phyloP scores from a whole-genome alignment of 805 yeast genomes.

The Metschnikowia orientalis region DNA sequence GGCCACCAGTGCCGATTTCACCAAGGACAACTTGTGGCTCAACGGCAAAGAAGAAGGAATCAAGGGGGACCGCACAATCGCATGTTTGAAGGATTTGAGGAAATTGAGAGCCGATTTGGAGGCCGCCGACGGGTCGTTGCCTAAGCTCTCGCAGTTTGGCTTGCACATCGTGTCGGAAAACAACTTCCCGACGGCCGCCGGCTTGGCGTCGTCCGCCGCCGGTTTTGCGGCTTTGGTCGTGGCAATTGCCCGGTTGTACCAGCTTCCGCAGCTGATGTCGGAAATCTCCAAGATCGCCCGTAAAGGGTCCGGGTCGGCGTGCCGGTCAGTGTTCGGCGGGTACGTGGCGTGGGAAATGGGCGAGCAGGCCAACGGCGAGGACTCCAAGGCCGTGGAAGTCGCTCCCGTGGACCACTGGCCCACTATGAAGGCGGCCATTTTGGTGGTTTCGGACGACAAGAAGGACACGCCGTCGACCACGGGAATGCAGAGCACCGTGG shows the following conservation, averaged over 20 bases:
- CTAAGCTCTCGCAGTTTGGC: slow-evolving; percentile 58
- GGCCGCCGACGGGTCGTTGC: slow-evolving; percentile 45
- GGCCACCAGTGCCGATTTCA: slow-evolving; percentile 54
- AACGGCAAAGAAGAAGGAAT: slow-evolving; percentile 81
- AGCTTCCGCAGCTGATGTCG: slow-evolving; percentile 78
- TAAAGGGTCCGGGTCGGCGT: slow-evolving; percentile 98
- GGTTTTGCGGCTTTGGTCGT: slow-evolving; percentile 95
- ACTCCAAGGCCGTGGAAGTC: slow-evolving; percentile 89
- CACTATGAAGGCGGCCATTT: slow-evolving; percentile 78
- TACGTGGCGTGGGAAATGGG: slow-evolving; percentile 99
- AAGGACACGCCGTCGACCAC: slow-evolving; percentile 93
- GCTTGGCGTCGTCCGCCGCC: slow-evolving; percentile 96
- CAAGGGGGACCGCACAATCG: slow-evolving; percentile 56
- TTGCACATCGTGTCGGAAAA: slow-evolving; percentile 86
- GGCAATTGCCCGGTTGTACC: slow-evolving; percentile 80
- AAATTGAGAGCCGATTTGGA: slow-evolving; percentile 61
- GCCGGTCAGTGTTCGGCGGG: slow-evolving; percentile 95
- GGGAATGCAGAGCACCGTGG: slow-evolving; percentile 95
- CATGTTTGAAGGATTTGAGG: slow-evolving; percentile 76
- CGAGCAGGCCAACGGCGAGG: slow-evolving; percentile 63
- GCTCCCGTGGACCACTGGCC: slow-evolving; percentile 90
- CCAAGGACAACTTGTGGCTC: slow-evolving; percentile 70
- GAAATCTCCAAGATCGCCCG: slow-evolving; percentile 92
- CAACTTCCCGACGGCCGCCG: slow-evolving; percentile 99
- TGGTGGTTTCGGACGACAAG: slow-evolving; percentile 89